Conservation (phyloP, 306 rosid species). For the Lotus japonicus region DNA sequence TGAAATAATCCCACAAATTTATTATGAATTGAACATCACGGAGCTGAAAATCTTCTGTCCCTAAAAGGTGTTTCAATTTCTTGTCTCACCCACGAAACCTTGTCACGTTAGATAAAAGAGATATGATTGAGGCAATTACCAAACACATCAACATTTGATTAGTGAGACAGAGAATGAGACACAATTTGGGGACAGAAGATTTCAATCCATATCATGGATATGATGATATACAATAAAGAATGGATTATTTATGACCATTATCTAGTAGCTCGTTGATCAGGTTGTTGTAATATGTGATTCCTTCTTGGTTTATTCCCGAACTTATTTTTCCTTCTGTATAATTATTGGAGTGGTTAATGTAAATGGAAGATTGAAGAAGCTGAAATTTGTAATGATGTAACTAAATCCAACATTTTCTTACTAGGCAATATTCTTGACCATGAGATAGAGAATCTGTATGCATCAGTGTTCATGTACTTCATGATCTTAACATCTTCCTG, state of each 20-base stretch:
- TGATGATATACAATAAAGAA: not conserved
- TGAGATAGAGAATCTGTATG: slow-evolving; percentile 70
- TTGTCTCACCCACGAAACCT: too few species aligned
- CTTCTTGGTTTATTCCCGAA: slow-evolving; percentile 48
- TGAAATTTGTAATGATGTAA: not conserved
- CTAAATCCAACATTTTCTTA: slow-evolving; percentile 19
- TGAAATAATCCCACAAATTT: not conserved
- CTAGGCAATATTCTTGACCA: slow-evolving; percentile 77
- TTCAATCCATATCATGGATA: too few species aligned
- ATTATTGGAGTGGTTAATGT: not conserved
- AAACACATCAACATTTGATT: too few species aligned
- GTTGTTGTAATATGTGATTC: slow-evolving; percentile 51
- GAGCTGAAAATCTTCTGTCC: not conserved
- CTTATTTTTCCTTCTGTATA: slow-evolving; percentile 47
- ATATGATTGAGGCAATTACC: too few species aligned
- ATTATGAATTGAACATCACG: not conserved
- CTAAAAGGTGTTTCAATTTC: too few species aligned
- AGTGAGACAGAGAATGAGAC: too few species aligned
- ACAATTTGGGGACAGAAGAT: too few species aligned
- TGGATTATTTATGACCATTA: slow-evolving; percentile 33
- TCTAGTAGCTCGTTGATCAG: slow-evolving; percentile 49
- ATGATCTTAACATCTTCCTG: slow-evolving; percentile 68
- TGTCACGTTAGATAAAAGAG: too few species aligned
- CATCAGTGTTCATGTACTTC: slow-evolving; percentile 59
- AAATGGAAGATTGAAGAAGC: not conserved